phyloP scores from a whole-genome alignment of 345 rosid genomes.

The Passiflora organensis region DNA sequence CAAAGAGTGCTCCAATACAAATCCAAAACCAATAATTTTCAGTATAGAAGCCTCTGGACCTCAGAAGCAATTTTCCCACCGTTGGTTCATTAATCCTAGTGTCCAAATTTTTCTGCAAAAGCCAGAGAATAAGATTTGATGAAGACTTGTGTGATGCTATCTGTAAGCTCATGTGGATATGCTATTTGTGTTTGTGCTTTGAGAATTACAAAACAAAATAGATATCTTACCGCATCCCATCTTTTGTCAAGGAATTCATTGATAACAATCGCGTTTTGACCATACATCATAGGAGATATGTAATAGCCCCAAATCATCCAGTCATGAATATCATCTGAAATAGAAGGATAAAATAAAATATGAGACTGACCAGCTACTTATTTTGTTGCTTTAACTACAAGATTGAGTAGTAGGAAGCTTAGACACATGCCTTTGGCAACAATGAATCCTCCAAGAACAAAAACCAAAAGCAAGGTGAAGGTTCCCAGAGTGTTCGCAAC shows the following conservation, averaged over 20 bases:
- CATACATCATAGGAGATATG: conserved; percentile 90
- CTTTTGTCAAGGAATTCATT: conserved; percentile 81
- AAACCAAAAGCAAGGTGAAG: conserved; percentile 62
- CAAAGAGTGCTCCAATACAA: conserved; percentile 66
- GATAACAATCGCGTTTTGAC: conserved; percentile 81
- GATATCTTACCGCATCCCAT: conserved; percentile 59
- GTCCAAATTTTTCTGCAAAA: conserved; percentile 43
- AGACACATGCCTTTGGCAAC: conserved; percentile 57
- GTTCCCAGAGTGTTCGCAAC: conserved; percentile 60
- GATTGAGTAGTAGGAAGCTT: background rate
- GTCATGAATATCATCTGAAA: conserved; percentile 59
- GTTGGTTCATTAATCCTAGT: conserved; percentile 45
- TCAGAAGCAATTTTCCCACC: conserved; percentile 61
- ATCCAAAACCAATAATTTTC: conserved; percentile 79
- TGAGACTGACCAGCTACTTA: background rate
- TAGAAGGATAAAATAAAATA: background rate
- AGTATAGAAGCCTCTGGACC: conserved; percentile 58
- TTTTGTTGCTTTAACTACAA: background rate
- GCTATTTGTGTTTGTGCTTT: too few relatives aligned
- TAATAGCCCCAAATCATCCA: conserved; percentile 89
- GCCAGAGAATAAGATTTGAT: conserved; percentile 10
- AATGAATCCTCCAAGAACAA: conserved; percentile 83
- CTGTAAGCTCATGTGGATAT: too few relatives aligned
- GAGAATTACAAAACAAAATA: too few relatives aligned
- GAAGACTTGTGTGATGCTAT: background rate